Evolutionary conservation across 2,329 filamentous ascomycete genomes (phyloP).

Genomic region (Pyrenophora teres): DNA sequence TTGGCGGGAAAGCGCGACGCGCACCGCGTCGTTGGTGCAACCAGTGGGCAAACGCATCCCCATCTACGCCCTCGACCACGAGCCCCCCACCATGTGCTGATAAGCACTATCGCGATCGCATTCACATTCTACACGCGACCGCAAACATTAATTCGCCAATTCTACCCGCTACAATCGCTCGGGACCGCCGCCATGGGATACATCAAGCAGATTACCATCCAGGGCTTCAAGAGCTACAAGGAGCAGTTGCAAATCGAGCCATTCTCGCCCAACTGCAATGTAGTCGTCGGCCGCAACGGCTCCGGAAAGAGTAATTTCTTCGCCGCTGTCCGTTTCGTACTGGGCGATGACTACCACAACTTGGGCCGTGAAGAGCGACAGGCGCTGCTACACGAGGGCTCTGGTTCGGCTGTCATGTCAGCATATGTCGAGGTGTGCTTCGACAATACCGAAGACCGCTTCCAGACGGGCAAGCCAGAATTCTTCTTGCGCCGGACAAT

Average conservation of each 20-base stretch:
- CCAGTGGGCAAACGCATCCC: conserved; percentile 11
- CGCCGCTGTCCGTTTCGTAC: conserved; percentile 95
- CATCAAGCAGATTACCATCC: conserved; percentile 99
- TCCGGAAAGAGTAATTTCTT: conserved; percentile 99
- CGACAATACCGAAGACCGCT: conserved; percentile 95
- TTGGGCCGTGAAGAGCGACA: conserved; percentile 96
- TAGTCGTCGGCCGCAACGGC: conserved; percentile 98
- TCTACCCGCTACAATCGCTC: conserved; percentile 5
- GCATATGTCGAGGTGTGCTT: conserved; percentile 99
- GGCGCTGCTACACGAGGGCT: conserved; percentile 95
- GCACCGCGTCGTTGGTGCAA: conserved; percentile 28
- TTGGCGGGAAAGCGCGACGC: conserved; percentile 32
- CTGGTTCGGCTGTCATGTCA: conserved; percentile 96
- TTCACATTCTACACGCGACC: conserved; percentile 1
- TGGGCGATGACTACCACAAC: conserved; percentile 96
- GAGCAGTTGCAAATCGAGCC: conserved; percentile 98
- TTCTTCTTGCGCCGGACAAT: conserved; percentile 91
- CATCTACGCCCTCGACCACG: conserved; percentile 11
- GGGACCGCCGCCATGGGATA: conserved; percentile 55
- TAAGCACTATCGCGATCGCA: conserved; percentile 18
- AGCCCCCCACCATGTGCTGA: conserved; percentile 27
- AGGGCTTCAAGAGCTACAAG: conserved; percentile 99
- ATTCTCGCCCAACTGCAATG: conserved; percentile 96
- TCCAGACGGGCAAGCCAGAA: conserved; percentile 90
- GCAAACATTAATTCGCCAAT: neutral